Base-by-base conservation (phyloP, 1,284 basidiomycete species). In the Cryptococcus maquisensis region DNA sequence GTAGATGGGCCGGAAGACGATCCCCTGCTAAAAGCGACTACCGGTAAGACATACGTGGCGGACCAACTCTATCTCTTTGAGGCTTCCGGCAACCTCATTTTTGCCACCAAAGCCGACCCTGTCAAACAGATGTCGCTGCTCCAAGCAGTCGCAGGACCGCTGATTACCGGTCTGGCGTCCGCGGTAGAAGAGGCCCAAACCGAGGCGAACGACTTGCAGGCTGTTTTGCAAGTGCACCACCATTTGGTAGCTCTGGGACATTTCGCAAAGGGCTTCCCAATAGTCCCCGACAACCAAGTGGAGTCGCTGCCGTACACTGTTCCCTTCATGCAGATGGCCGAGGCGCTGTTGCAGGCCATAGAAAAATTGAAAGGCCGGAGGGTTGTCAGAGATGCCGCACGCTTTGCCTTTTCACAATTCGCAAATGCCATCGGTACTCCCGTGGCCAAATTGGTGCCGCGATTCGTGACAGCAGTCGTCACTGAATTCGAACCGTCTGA, bases 21-120 rank as follows among this genome's bases (percentile, higher is more conserved):
- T 26, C 55, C 59, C 18, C 68, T 98, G 23, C 77, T 83, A 20
- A 95, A 96, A 72, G 90, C 90, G 1, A 83, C 90, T 28, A 84
- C 83, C 38, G 81, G 82, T 61, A 67, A 68, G 47, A 65, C 62
- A 39, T 76, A 83, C 52, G 96, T 97, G 72, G 89, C 95, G 67
- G 85, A 91, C 35, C 96, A 99, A 74, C 80, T 98, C 10, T 94
- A 98, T 71, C 82, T 99, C 9, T 98, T 93, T 72, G 97, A 99
- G 77, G 87, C 91, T 0, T 82, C 86, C 41, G 97, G 96, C 15
- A 86, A 84, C 20, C 81, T 98, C 39, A 83, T 92, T 52, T 77
- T 91, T 43, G 79, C 91, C 38, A 86, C 79, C 71, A 85, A 83
- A 55, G 77, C 79, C 8, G 78, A 81, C 38, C 81, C 86, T 0